Base-by-base conservation (phyloP, 306 rosid genomes). In the Vigna reflexopilosa region DNA sequence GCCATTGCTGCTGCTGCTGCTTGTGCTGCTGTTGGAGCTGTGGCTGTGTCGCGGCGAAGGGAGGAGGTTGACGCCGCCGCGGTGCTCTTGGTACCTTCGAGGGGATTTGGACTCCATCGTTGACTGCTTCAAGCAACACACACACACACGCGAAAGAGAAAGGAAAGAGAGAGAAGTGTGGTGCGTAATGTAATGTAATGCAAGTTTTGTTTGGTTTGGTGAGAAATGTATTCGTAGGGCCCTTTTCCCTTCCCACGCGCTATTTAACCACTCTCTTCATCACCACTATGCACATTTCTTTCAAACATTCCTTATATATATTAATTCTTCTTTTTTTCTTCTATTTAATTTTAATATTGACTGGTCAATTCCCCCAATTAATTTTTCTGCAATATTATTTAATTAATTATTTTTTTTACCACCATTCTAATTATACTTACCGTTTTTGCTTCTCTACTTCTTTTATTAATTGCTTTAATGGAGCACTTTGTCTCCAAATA, bases 71-170 rank as follows among this genome's bases (percentile, higher is more conserved):
- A 55, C 62, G 75, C 30, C 34, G 62, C 32, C 10, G 9, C 10
- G 54, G 16, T 10, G 36, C 20, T 75, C 77, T 8, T 63, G 76
- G 75, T 73, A 76, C 32, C 57, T 76, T 1, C 76, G 77, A 0
- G 84, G 81, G 44, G 93, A 86, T 77, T 54, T 56, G 24, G 48
- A 74, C 20, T 88, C 92, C 97, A 92, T 92, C 11, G 90, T 73
- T 74, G 79, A 44, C 56, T 36, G 26, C 6, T 14, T 26, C 8
- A 30, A 9, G 32, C 4, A 32, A 15, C 5, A n/a, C 7, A 65
- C 11, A 7, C 30, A 30, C 32, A 30, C 32, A 30, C 34, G 0
- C 9, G 9, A 32, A n/a, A 49, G 40, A 38, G 14, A 51, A 10
- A 30, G 30, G 19, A 47, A 12, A 32, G 69, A 56, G 51, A 30